A percentile compares a stretch with the other conserved stretches of the same genome.
Conservation (phyloP, 768 basidiomycete genomes). For the Leccinum incarnatum region DNA sequence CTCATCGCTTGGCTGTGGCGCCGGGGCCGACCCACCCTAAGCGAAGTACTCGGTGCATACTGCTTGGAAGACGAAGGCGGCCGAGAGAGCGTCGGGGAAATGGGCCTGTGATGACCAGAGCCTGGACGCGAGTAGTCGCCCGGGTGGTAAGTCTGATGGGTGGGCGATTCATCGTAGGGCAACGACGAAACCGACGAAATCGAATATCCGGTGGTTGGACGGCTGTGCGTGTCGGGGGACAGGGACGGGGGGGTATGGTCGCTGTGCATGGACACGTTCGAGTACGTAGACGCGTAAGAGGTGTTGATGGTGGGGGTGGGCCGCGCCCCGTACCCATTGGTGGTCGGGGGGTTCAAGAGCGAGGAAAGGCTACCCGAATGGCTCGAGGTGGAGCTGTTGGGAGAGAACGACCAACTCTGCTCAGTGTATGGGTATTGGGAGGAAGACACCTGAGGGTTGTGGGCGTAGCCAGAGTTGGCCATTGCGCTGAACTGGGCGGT, state of each 20-base stretch:
- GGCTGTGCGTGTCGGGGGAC: slow-evolving; percentile 70
- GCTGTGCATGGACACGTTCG: slow-evolving; percentile 63
- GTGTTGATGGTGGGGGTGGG: slow-evolving; percentile 72
- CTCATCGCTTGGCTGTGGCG: slow-evolving; percentile 86
- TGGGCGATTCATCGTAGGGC: slow-evolving; percentile 59
- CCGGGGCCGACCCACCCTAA: slow-evolving; percentile 70
- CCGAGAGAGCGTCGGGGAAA: slow-evolving; percentile 64
- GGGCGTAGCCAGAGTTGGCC: slow-evolving; percentile 32
- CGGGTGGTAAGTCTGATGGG: slow-evolving; percentile 38
- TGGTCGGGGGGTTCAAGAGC: slow-evolving; percentile 65
- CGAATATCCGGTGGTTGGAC: slow-evolving; percentile 83
- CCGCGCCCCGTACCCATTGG: slow-evolving; percentile 42
- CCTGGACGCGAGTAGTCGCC: slow-evolving; percentile 68
- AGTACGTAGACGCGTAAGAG: slow-evolving; percentile 65
- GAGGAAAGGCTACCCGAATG: slow-evolving; percentile 77
- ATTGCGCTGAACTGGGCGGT: slow-evolving; percentile 44
- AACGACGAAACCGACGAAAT: slow-evolving; percentile 79
- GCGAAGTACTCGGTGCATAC: slow-evolving; percentile 45
- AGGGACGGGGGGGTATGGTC: slow-evolving; percentile 68
- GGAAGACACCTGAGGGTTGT: slow-evolving; percentile 39
- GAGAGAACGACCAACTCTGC: slow-evolving; percentile 51
- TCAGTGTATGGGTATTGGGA: slow-evolving; percentile 66
- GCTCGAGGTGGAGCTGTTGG: slow-evolving; percentile 53
- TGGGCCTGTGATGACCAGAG: slow-evolving; percentile 65
- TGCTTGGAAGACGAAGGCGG: slow-evolving; percentile 67